These are phyloP conservation scores for Homolaphlyctis polyrhiza DNA, from an alignment of 371 early-diverging fungal genomes.

Conservation along the genomic window DNA sequence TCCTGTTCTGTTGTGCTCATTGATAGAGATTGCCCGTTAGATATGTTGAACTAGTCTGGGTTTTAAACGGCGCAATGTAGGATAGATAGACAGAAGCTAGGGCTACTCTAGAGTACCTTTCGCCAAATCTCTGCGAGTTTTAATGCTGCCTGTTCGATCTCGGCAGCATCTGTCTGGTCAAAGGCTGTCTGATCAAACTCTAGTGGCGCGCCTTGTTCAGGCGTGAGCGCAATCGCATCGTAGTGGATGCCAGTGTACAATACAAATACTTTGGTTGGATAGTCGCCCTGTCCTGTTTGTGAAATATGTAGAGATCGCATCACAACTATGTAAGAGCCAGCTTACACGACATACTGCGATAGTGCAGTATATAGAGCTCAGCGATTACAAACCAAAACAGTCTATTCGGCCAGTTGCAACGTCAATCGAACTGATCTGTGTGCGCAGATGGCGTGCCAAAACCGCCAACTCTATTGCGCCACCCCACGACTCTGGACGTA, in stretches of 20 bases:
- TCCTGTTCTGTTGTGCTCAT: conserved; percentile 20
- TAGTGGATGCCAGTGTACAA: conserved; percentile 59
- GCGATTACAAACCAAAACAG: conserved; percentile 38
- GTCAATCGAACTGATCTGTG: conserved; percentile 56
- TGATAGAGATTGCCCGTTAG: too few relatives aligned
- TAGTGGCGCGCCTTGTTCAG: conserved; percentile 15
- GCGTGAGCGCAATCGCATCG: conserved; percentile 52
- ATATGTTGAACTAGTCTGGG: too few relatives aligned
- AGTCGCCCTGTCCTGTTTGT: conserved; percentile 23
- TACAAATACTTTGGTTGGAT: conserved; percentile 29
- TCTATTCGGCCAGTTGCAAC: conserved; percentile 40
- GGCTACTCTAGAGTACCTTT: conserved; percentile 6
- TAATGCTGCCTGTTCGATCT: conserved; percentile 21
- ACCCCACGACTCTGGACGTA: conserved; percentile 49
- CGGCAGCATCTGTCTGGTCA: conserved; percentile 16
- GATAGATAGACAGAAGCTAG: not conserved
- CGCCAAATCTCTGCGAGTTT: conserved; percentile 39
- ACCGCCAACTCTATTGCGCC: conserved; percentile 62
- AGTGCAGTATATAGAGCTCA: too few relatives aligned
- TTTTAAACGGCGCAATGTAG: too few relatives aligned
- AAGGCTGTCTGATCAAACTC: conserved; percentile 56
- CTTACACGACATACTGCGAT: not conserved
- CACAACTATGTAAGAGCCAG: conserved; percentile 1
- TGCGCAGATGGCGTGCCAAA: not conserved
- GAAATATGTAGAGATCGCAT: conserved; percentile 5